These are phyloP conservation scores for Pseudocercospora pini-densiflorae DNA, from an alignment of 2,329 filamentous ascomycete species.

Conservation along the genomic window DNA sequence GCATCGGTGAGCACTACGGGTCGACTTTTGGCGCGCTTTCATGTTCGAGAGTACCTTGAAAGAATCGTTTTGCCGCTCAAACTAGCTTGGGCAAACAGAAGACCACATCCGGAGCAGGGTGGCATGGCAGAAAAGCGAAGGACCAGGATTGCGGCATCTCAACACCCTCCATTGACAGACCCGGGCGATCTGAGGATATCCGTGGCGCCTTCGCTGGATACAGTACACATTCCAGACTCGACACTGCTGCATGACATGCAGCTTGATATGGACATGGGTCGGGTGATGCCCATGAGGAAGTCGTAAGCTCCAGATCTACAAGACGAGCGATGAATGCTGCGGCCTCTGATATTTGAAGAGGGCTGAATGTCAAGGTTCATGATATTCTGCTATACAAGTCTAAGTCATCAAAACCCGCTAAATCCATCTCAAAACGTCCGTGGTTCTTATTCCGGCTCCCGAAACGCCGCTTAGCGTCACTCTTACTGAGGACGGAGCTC, in stretches of 20 bases:
- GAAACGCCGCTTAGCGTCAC: not conserved
- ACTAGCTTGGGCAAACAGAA: not conserved
- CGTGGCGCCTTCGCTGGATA: not conserved
- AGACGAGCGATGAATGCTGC: not conserved
- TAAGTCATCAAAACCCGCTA: constrained; percentile 10
- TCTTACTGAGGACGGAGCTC: not conserved
- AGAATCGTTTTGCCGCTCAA: not conserved
- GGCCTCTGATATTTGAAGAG: not conserved
- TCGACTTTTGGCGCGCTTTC: not conserved
- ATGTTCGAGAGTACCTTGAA: not conserved
- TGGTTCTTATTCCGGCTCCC: not conserved
- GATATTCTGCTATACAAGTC: constrained; percentile 8
- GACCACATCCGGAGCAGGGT: not conserved
- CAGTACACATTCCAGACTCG: not conserved
- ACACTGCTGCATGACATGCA: not conserved
- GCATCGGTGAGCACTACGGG: not conserved
- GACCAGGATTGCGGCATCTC: not conserved
- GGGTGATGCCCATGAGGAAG: not conserved
- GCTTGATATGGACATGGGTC: not conserved
- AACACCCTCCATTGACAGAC: not conserved
- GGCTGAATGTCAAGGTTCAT: not conserved
- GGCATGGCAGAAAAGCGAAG: not conserved
- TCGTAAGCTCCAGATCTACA: not conserved
- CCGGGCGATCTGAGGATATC: not conserved
- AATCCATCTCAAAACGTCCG: constrained; percentile 5